These are phyloP conservation scores for Cladophialophora psammophila DNA, from an alignment of 2,329 filamentous ascomycete species.

Conservation along the genomic window DNA sequence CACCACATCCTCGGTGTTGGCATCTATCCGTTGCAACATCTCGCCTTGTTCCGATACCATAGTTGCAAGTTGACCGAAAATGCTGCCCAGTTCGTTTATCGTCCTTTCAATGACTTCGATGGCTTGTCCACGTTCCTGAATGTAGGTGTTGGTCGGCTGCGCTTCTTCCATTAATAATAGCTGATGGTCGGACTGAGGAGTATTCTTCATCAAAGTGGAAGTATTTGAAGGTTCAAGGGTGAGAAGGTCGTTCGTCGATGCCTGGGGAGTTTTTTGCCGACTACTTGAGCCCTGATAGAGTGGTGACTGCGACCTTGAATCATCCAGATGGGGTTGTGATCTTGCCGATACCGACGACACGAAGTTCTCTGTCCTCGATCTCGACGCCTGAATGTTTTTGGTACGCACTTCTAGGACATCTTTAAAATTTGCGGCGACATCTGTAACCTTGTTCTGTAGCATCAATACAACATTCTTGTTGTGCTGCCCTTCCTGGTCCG, in stretches of 20 bases:
- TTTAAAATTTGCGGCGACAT: conserved; percentile 95
- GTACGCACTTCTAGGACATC: conserved; percentile 95
- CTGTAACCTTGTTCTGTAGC: conserved; percentile 59
- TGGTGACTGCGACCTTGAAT: conserved; percentile 80
- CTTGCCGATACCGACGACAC: conserved; percentile 87
- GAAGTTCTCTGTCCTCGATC: conserved; percentile 94
- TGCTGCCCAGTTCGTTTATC: conserved; percentile 87
- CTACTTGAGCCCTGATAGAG: conserved; percentile 78
- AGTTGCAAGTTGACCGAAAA: conserved; percentile 91
- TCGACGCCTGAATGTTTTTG: conserved; percentile 95
- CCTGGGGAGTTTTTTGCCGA: conserved; percentile 66
- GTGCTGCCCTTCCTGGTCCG: conserved; percentile 87
- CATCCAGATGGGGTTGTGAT: conserved; percentile 67
- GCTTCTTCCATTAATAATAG: conserved; percentile 93
- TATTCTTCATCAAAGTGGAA: conserved; percentile 56
- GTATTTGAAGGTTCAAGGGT: conserved; percentile 75
- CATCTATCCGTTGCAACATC: conserved; percentile 89
- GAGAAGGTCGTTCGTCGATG: conserved; percentile 71
- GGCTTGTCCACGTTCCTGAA: conserved; percentile 90
- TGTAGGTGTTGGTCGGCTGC: conserved; percentile 83
- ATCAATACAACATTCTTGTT: conserved; percentile 78
- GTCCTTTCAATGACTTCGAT: conserved; percentile 97
- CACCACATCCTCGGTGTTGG: conserved; percentile 96
- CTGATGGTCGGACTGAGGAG: conserved; percentile 78
- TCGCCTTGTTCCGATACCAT: conserved; percentile 98